Percentiles rank a stretch among this genome's conserved stretches.
Evolutionary conservation across 1,139 yeast genomes (phyloP).

Genomic region (Ogataea hybrid): DNA sequence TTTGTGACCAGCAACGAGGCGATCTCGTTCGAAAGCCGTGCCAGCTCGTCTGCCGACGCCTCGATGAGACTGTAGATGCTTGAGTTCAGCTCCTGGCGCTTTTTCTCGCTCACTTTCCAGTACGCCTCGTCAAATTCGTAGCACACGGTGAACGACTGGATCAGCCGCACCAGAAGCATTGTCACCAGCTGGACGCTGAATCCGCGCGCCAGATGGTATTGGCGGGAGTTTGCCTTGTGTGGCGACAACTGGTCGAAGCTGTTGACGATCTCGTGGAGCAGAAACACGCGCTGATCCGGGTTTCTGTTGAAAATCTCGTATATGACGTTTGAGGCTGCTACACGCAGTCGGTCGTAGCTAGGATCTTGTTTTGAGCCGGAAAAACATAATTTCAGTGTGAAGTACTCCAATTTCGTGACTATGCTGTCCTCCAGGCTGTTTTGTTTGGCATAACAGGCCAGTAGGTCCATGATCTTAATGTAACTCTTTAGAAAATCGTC

Average conservation of each 20-base stretch:
- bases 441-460: constrained; percentile 10
- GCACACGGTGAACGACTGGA: constrained; percentile 41
- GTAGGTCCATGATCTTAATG: constrained; percentile 11
- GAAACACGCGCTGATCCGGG: constrained; percentile 53
- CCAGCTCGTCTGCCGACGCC: constrained; percentile 10
- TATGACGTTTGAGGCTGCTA: constrained; percentile 38
- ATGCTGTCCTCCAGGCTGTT: constrained; percentile 42
- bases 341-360: constrained; percentile 36
- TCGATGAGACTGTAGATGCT: constrained; percentile 14
- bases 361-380: constrained; percentile 24
- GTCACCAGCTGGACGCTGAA: constrained; percentile 48
- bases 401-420: constrained; percentile 51
- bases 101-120: constrained; percentile 20
- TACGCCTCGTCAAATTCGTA: constrained; percentile 26
- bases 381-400: constrained; percentile 41
- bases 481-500: constrained; percentile 2
- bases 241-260: constrained; percentile 49
- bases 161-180: constrained; percentile 42
- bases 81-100: constrained; percentile 14
- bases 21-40: constrained; percentile 34
- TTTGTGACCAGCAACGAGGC: constrained; percentile 40
- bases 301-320: constrained; percentile 44
- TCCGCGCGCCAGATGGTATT: constrained; percentile 44
- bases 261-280: constrained; percentile 58
- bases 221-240: constrained; percentile 42